A percentile compares a stretch with the other conserved stretches of the same genome.
Conservation (phyloP, 495 filamentous ascomycete species). For the Lineolata rhizophorae region DNA sequence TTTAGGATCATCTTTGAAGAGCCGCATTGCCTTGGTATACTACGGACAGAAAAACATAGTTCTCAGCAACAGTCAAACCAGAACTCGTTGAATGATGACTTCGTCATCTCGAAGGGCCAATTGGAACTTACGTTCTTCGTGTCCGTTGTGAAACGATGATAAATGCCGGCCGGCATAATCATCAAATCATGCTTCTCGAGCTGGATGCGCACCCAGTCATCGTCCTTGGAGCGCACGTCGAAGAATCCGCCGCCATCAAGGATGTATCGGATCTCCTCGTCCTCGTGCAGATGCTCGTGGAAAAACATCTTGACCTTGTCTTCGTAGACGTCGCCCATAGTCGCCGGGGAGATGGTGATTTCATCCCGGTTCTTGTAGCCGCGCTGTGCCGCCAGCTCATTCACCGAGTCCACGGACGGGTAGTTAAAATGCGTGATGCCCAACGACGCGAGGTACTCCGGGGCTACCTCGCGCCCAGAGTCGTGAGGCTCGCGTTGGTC, state of each 20-base stretch:
- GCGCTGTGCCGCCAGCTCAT: conserved; percentile 49
- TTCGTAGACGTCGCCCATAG: conserved; percentile 74
- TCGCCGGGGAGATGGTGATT: conserved; percentile 67
- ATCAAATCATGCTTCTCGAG: conserved; percentile 55
- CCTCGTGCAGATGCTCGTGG: conserved; percentile 88
- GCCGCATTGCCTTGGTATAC: conserved; percentile 89
- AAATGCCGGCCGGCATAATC: conserved; percentile 89
- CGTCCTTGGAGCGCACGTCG: conserved; percentile 62
- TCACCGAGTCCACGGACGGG: conserved; percentile 37
- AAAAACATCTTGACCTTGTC: conserved; percentile 86
- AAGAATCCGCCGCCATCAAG: conserved; percentile 80
- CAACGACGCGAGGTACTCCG: conserved; percentile 41
- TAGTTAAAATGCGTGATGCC: conserved; percentile 62
- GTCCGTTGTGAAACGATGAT: conserved; percentile 93
- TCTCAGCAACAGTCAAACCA: conserved; percentile 2
- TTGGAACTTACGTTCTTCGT: conserved; percentile 50
- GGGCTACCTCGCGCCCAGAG: conserved; percentile 41
- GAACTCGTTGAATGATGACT: background rate
- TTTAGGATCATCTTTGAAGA: conserved; percentile 97
- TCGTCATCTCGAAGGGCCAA: background rate
- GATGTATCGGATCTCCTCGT: conserved; percentile 98
- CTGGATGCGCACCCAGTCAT: conserved; percentile 63
- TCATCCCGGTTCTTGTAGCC: conserved; percentile 90
- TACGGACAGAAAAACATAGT: conserved; percentile 17
- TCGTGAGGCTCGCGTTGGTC: conserved; percentile 86